Evolutionary conservation across 768 basidiomycete genomes (phyloP).

Genomic region (Boletus vermiculosoides): DNA sequence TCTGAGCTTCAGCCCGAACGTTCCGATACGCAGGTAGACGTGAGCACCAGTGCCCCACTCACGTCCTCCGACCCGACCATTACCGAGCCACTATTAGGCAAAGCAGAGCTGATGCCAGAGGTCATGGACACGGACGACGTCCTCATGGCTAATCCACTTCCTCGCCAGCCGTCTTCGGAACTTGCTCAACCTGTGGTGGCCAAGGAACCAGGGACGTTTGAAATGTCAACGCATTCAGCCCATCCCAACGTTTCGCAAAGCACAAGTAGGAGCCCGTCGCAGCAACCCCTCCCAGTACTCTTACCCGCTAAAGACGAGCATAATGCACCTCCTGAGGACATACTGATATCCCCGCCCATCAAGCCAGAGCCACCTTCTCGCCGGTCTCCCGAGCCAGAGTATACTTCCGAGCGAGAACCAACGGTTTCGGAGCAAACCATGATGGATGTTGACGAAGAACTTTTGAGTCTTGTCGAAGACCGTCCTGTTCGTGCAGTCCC

Average conservation of each 20-base stretch:
- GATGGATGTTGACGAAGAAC: conserved; percentile 57
- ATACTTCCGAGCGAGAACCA: conserved; percentile 3
- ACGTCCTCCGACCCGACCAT: neutral
- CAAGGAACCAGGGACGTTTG: neutral
- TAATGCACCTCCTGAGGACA: neutral
- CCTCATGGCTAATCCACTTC: neutral
- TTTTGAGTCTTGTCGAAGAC: conserved; percentile 69
- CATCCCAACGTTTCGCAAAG: conserved; percentile 2
- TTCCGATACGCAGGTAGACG: neutral
- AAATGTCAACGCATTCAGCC: neutral
- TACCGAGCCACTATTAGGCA: neutral
- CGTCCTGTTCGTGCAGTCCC: conserved; percentile 14
- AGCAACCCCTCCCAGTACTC: conserved; percentile 6
- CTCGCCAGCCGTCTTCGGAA: conserved; percentile 4
- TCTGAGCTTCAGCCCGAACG: neutral
- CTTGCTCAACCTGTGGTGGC: neutral
- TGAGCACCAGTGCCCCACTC: neutral
- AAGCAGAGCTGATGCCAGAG: neutral
- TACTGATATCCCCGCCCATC: neutral
- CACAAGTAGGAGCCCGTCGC: conserved; percentile 15
- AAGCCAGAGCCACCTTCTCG: conserved; percentile 5
- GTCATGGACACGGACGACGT: neutral
- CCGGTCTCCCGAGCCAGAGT: conserved; percentile 10
- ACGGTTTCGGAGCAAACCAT: conserved; percentile 25
- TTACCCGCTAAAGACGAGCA: conserved; percentile 5